Evolutionary conservation across 2,329 filamentous ascomycete genomes (phyloP), one percentile per base, ranked within the genome.

Genomic region (Trichophyton mentagrophytes): DNA sequence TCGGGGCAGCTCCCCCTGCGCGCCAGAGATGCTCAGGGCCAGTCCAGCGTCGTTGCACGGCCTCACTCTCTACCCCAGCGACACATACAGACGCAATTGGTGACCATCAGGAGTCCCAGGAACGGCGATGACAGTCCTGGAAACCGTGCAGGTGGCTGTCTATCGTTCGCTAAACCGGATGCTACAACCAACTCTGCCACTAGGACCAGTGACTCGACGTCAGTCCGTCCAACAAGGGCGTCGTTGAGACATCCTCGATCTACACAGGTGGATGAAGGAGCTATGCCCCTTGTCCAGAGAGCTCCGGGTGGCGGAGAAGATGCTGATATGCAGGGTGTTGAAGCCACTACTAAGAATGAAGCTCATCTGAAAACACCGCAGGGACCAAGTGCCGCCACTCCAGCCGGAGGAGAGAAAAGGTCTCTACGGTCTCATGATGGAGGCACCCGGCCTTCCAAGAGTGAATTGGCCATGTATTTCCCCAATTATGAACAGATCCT

Each of bases 401-500:
- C 27, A 36, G 17, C 30, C 42, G 49, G 60, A 11, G 27, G 57
- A 13, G 85, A 88, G 66, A 87, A 83, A 72, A 78, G 91, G 69
- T 92, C 90, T 70, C 78, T 96, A 71, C 84, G 92, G 64, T 95
- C 90, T 59, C 88, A 95, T 69, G 90, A 95, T 70, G 82, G 82
- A 68, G 88, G 87, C 9, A 86, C 86, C 58, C 82, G 89, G 67
- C 55, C 55, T 3, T 86, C 90, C 75, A 96, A 95, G 79, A 96
- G 90, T 74, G 91, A 96, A 70, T 80, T 97, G 63, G 86, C 90
- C 42, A 82, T 85, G 56, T 97, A 96, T 75, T 96, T 97, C 70
- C 85, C 88, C 59, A 91, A 95, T 69, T 97, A 96, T 73, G 91
- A 96, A 74, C 89, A 95, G 71, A 83, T 96, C 66, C 90, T 97